Evolutionary conservation across 2,329 filamentous ascomycete species (phyloP).

Genomic region (Phaeoacremonium minimum): DNA sequence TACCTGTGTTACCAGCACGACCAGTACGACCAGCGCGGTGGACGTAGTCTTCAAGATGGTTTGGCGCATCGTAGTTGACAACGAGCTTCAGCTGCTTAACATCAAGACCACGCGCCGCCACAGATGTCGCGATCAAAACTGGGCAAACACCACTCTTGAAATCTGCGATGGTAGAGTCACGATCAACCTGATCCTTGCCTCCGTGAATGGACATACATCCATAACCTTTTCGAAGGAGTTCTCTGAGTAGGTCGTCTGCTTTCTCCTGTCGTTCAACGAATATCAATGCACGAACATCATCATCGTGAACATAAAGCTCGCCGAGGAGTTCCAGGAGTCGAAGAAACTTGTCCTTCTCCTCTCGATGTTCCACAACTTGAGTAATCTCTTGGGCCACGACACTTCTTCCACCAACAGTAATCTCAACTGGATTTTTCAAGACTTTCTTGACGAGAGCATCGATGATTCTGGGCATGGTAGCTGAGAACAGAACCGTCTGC

Average conservation of each 20-base stretch:
- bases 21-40: slow-evolving; percentile 92
- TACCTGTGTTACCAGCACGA: slow-evolving; percentile 89
- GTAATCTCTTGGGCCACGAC: slow-evolving; percentile 89
- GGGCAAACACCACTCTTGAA: slow-evolving; percentile 91
- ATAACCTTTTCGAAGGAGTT: slow-evolving; percentile 79
- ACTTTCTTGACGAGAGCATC: slow-evolving; percentile 87
- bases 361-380: slow-evolving; percentile 83
- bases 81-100: slow-evolving; percentile 95
- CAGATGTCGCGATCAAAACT: slow-evolving; percentile 89
- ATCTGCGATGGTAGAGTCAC: slow-evolving; percentile 86
- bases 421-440: slow-evolving; percentile 79
- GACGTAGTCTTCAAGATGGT: slow-evolving; percentile 94
- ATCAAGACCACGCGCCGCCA: slow-evolving; percentile 90
- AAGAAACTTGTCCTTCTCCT: slow-evolving; percentile 78
- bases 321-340: slow-evolving; percentile 83
- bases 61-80: slow-evolving; percentile 91
- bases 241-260: slow-evolving; percentile 73
- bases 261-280: slow-evolving; percentile 93
- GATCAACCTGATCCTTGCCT: slow-evolving; percentile 88
- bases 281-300: slow-evolving; percentile 84
- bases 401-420: slow-evolving; percentile 83
- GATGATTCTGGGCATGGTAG: slow-evolving; percentile 92
- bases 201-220: slow-evolving; percentile 92
- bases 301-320: slow-evolving; percentile 78
- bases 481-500: slow-evolving; percentile 93